Percentiles rank a stretch among this genome's conserved stretches.
Conservation (phyloP, 2,329 filamentous ascomycete species). For the Atkinsonella texensis region DNA sequence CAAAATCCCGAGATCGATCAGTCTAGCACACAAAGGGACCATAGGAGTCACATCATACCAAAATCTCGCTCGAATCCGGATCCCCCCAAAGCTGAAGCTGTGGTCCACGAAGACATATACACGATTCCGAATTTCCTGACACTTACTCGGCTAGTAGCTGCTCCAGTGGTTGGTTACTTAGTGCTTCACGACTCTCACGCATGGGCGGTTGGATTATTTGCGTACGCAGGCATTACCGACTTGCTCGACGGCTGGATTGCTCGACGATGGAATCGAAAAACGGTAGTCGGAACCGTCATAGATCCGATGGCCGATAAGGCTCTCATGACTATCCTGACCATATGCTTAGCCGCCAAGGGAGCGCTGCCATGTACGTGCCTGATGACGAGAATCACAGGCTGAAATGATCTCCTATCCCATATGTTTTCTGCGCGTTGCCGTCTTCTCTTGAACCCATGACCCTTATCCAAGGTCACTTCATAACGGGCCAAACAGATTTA, state of each 20-base stretch:
- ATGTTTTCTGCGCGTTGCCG: too few species aligned
- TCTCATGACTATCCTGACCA: conserved; percentile 86
- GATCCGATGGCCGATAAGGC: conserved; percentile 96
- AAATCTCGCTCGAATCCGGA: background rate
- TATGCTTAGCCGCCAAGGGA: conserved; percentile 73
- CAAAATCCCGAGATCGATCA: background rate
- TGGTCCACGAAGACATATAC: conserved; percentile 77
- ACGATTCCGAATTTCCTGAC: conserved; percentile 93
- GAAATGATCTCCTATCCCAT: too few species aligned
- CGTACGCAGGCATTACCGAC: conserved; percentile 85
- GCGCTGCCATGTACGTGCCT: conserved; percentile 56
- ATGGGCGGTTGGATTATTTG: conserved; percentile 74
- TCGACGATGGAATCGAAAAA: conserved; percentile 73
- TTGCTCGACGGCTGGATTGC: conserved; percentile 92
- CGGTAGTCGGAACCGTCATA: conserved; percentile 87
- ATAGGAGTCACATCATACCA: background rate
- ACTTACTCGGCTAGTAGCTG: conserved; percentile 68
- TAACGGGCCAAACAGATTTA: background rate
- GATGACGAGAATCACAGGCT: background rate
- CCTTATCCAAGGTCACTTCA: background rate
- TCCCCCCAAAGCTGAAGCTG: background rate
- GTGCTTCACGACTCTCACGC: conserved; percentile 72
- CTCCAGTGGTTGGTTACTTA: conserved; percentile 78
- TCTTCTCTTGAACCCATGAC: background rate
- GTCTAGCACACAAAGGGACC: background rate